Conservation (phyloP, 164 flowering plant genomes). For the Sextonia rubra region DNA sequence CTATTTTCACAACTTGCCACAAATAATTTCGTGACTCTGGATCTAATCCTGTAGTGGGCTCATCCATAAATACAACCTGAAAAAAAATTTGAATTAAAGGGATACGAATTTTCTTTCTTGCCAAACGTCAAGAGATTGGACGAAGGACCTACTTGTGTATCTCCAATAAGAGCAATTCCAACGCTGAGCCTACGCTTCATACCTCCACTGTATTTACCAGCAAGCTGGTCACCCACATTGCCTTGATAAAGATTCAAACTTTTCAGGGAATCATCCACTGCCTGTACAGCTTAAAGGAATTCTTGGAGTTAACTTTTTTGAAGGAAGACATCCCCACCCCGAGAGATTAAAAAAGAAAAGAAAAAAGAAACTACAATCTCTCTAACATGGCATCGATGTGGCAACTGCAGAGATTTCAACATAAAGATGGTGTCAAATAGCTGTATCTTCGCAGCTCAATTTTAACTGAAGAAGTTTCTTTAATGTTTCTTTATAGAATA, state of each 20-base stretch:
- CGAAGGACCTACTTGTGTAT: conserved; percentile 56
- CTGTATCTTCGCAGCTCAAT: too few species aligned
- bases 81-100: not conserved
- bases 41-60: conserved; percentile 70
- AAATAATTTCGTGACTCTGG: conserved; percentile 66
- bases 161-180: conserved; percentile 81
- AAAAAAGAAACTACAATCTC: too few species aligned
- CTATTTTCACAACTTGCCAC: conserved; percentile 67
- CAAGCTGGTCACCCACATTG: conserved; percentile 69
- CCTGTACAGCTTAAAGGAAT: conserved; percentile 27
- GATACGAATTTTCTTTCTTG: not conserved
- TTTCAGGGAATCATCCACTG: conserved; percentile 74
- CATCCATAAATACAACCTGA: conserved; percentile 26
- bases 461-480: too few species aligned
- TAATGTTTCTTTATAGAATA: too few species aligned
- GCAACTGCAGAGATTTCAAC: too few species aligned
- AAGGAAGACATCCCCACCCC: not conserved
- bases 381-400: too few species aligned
- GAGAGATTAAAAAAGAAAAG: too few species aligned
- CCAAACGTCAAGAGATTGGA: not conserved
- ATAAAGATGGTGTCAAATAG: too few species aligned
- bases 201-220: conserved; percentile 88
- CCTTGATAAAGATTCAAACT: conserved; percentile 65
- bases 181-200: conserved; percentile 97
- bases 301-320: not conserved